Base-by-base conservation (phyloP, 78 protist species). In the Chrysochromulina parva region DNA sequence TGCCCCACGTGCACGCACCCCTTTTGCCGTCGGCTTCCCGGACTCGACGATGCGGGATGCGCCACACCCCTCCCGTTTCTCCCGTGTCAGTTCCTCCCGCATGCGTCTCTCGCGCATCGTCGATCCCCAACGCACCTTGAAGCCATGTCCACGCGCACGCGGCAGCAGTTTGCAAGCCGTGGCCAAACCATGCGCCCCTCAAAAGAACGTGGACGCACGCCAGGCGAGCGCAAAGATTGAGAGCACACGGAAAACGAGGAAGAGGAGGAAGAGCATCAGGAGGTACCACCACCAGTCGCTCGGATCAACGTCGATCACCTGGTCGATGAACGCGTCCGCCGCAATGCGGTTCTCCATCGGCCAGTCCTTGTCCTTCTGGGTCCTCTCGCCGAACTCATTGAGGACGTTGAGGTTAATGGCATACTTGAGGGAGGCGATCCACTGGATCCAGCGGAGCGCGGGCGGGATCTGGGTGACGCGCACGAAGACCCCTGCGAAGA, bases 381-480 rank as follows among this genome's bases (percentile, higher is more conserved):
- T 10, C 38, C 38, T 38, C 38, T 38, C 38, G 52, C 87, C 87
- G 13, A 90, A 82, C 88, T 87, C 94, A 86, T 9, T 71, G 71
- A 90, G 20, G 28, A 52, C 1, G 55, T 48, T 3, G 54, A 93
- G 93, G 91, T 85, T 90, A 54, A 91, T 67, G 48, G 59, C 90
- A 85, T 81, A 94, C 89, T 88, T 91, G 84, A 94, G 84, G 16
- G 73, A 52, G 90, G 88, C 85, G 62, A 88, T n/a, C 57, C 53
- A 92, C 94, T 94, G 94, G 48, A 69, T 84, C 96, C 96, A 94
- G 53, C 93, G 92, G 57, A 94, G 13, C 48, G 14, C 82, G 38
- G 11, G 48, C 13, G 96, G 96, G 78, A 94, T 94, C 74, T 55
- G 80, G 73, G 17, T 4, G 89, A 47, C 13, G 0, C 3, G 3